Percentiles rank a stretch among this genome's conserved stretches.
phyloP scores from a whole-genome alignment of 129 eudicot species.

The Flaveria trinervia region DNA sequence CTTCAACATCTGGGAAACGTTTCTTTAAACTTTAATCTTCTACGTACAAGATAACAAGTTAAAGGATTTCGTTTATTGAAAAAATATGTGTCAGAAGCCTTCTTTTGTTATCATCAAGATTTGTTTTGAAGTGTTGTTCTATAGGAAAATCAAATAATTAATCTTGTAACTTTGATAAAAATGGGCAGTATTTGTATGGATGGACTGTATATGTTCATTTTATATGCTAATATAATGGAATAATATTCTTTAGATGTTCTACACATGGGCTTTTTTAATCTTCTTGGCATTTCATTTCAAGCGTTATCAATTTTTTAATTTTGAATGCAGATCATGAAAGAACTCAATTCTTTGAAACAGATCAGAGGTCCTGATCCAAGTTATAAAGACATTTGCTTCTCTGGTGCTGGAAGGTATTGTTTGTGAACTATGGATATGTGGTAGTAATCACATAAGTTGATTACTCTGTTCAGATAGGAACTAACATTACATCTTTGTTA shows the following conservation, averaged over 20 bases:
- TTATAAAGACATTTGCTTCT: slow-evolving; percentile 87
- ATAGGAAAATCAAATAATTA: neutral
- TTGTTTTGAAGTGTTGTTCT: neutral
- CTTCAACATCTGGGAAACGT: neutral
- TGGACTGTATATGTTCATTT: neutral
- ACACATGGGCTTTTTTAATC: neutral
- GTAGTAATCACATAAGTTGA: slow-evolving; percentile 3
- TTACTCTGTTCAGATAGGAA: slow-evolving; percentile 5
- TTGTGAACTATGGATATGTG: slow-evolving; percentile 17
- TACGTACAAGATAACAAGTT: neutral
- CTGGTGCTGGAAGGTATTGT: slow-evolving; percentile 93
- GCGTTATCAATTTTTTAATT: neutral
- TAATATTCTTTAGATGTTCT: neutral
- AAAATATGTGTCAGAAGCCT: neutral
- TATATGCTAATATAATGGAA: neutral
- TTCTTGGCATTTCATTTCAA: neutral
- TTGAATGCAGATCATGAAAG: slow-evolving; percentile 60
- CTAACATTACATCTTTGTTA: slow-evolving; percentile 27
- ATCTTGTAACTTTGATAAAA: neutral
- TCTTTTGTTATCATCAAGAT: neutral
- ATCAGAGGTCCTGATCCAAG: slow-evolving; percentile 92
- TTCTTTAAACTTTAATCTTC: neutral
- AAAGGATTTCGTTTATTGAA: neutral
- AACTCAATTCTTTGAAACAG: slow-evolving; percentile 57
- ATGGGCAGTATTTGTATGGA: neutral